Conservation (phyloP, 2,329 filamentous ascomycete species). For the Ascochyta rabiei region DNA sequence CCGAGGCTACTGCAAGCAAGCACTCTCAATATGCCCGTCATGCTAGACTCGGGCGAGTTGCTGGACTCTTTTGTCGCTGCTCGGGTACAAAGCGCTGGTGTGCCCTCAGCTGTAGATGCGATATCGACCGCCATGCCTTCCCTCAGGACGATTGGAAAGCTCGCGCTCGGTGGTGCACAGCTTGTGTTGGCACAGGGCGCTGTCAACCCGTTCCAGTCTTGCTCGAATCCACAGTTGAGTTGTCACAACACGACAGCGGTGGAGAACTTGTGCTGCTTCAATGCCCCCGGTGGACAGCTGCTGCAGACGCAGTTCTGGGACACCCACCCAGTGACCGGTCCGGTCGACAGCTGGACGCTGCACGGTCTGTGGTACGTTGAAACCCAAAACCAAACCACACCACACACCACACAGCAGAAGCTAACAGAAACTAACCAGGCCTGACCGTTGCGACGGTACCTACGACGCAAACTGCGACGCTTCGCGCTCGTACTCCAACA, state of each 20-base stretch:
- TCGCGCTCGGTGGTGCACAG: constrained; percentile 35
- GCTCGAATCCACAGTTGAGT: constrained; percentile 58
- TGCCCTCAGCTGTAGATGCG: constrained; percentile 24
- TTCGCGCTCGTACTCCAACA: constrained; percentile 67
- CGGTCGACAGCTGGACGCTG: constrained; percentile 73
- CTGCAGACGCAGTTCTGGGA: constrained; percentile 83
- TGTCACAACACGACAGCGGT: constrained; percentile 68
- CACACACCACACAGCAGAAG: background rate
- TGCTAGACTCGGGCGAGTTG: constrained; percentile 28
- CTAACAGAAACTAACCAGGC: constrained; percentile 38
- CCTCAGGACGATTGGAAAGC: constrained; percentile 44
- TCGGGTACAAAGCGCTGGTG: constrained; percentile 37
- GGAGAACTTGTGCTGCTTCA: constrained; percentile 76
- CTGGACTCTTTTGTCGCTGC: constrained; percentile 11
- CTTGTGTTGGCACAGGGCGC: constrained; percentile 30
- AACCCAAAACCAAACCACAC: background rate
- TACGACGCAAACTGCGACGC: constrained; percentile 71
- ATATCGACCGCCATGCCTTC: constrained; percentile 43
- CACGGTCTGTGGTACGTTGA: constrained; percentile 68
- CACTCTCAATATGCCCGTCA: constrained; percentile 26
- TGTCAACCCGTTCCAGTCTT: constrained; percentile 29
- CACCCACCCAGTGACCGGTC: constrained; percentile 67
- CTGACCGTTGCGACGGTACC: constrained; percentile 68
- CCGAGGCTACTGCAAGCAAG: constrained; percentile 8
- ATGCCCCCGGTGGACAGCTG: constrained; percentile 72